These are phyloP conservation scores for Chimonanthus salicifolius DNA, from an alignment of 164 flowering plant genomes.

Conservation along the genomic window DNA sequence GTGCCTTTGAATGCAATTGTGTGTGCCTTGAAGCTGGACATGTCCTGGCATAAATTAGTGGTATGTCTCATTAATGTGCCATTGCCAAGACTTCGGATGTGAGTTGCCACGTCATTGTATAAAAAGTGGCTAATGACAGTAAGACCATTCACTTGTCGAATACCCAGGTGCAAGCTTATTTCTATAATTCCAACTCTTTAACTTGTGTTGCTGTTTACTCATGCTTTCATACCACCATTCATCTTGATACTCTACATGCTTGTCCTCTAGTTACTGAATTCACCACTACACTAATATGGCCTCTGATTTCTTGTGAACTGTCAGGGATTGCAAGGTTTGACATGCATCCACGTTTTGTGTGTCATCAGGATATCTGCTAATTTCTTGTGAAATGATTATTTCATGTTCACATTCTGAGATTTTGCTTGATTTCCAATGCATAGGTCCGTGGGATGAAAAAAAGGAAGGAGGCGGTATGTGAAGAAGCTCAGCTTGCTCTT, in stretches of 20 bases:
- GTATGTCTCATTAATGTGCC: not conserved
- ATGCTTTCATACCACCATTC: not conserved
- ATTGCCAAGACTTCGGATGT: not conserved
- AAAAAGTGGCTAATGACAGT: not conserved
- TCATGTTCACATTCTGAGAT: not conserved
- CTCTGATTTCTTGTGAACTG: not conserved
- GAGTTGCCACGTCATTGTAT: not conserved
- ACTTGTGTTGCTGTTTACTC: not conserved
- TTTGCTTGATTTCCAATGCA: slow-evolving; percentile 6
- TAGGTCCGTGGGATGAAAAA: slow-evolving; percentile 77
- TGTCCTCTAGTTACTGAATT: not conserved
- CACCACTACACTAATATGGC: not conserved
- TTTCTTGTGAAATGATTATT: not conserved
- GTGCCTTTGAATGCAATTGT: not conserved
- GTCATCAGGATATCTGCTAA: not conserved
- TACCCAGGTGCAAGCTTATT: not conserved
- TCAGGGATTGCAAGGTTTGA: not conserved
- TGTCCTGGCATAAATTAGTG: not conserved
- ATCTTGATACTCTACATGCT: not conserved
- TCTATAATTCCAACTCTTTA: not conserved
- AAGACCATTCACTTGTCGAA: too few relatives aligned
- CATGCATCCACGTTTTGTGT: not conserved
- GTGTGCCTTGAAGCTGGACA: not conserved
- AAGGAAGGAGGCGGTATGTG: slow-evolving; percentile 53
- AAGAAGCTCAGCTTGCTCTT: slow-evolving; percentile 74